These are phyloP conservation scores for Lactarius evosmus DNA, from an alignment of 768 basidiomycete species.

Conservation along the genomic window DNA sequence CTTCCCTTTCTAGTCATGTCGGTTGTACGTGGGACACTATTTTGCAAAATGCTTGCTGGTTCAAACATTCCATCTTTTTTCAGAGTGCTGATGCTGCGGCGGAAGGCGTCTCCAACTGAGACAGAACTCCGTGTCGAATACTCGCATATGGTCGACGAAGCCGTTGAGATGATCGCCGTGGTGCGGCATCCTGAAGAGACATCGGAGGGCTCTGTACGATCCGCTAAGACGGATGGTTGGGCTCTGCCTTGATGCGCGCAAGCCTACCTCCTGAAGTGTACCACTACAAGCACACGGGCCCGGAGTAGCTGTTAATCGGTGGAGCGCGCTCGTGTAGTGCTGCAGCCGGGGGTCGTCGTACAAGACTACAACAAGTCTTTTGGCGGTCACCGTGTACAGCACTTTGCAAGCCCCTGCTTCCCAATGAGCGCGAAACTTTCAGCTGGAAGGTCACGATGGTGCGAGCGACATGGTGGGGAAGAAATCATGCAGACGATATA, in stretches of 20 bases:
- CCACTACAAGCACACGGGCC: not conserved
- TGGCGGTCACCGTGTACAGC: not conserved
- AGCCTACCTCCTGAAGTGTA: too few species aligned
- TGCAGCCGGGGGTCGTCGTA: constrained; percentile 1
- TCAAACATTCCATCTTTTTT: not conserved
- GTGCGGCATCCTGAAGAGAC: too few species aligned
- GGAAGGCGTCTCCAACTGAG: constrained; percentile 20
- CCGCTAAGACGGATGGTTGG: not conserved
- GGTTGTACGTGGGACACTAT: constrained; percentile 12
- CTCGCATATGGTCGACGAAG: constrained; percentile 17
- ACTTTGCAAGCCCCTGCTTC: not conserved
- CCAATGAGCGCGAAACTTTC: not conserved
- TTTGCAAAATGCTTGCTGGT: not conserved
- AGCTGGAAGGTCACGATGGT: constrained; percentile 7
- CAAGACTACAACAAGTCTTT: not conserved
- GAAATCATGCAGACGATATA: constrained; percentile 16
- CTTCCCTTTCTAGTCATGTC: constrained; percentile 13
- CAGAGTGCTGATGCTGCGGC: constrained; percentile 24
- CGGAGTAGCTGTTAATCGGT: not conserved
- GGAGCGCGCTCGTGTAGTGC: not conserved
- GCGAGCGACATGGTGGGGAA: constrained; percentile 1
- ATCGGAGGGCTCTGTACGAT: not conserved
- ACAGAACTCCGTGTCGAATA: constrained; percentile 7
- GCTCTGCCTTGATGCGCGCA: not conserved
- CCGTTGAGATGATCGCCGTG: constrained; percentile 18